A percentile compares a stretch with the other conserved stretches of the same genome.
Evolutionary conservation across 2,329 filamentous ascomycete genomes (phyloP).

Genomic region (Microsporum audouinii): DNA sequence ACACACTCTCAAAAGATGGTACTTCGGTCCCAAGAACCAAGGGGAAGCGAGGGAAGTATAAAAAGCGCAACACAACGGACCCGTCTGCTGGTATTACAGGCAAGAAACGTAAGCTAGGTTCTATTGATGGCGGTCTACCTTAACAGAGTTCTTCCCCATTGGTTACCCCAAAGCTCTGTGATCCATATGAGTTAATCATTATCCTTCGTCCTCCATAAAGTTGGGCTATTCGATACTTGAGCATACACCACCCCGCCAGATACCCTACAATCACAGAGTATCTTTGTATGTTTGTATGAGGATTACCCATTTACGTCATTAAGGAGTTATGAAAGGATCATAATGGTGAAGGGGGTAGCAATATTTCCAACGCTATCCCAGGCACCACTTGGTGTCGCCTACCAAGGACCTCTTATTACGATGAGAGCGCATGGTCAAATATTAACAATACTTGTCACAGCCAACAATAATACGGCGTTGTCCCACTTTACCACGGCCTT

Average conservation of each 20-base stretch:
- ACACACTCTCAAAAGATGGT: neutral
- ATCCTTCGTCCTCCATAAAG: neutral
- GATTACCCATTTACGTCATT: no score
- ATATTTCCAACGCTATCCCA: no score
- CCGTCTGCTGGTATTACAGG: conserved; percentile 5
- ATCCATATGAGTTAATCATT: neutral
- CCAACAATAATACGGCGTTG: neutral
- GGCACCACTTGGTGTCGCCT: no score
- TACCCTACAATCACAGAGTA: no score
- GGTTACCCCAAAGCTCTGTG: neutral
- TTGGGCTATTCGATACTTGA: neutral
- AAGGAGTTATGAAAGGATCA: no score
- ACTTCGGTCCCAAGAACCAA: conserved; percentile 22
- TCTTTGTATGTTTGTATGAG: no score
- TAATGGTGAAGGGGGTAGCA: no score
- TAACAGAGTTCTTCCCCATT: neutral
- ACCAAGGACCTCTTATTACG: no score
- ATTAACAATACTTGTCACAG: no score
- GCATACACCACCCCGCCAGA: neutral
- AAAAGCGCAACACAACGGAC: conserved; percentile 5
- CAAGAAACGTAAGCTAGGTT: conserved; percentile 11
- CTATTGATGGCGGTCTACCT: neutral
- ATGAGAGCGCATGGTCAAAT: no score
- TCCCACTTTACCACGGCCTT: neutral
- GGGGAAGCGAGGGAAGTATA: conserved; percentile 16